Evolutionary conservation across 2,329 filamentous ascomycete genomes (phyloP), one percentile per base, ranked within the genome.

Genomic region (Colletotrichum abscissum): DNA sequence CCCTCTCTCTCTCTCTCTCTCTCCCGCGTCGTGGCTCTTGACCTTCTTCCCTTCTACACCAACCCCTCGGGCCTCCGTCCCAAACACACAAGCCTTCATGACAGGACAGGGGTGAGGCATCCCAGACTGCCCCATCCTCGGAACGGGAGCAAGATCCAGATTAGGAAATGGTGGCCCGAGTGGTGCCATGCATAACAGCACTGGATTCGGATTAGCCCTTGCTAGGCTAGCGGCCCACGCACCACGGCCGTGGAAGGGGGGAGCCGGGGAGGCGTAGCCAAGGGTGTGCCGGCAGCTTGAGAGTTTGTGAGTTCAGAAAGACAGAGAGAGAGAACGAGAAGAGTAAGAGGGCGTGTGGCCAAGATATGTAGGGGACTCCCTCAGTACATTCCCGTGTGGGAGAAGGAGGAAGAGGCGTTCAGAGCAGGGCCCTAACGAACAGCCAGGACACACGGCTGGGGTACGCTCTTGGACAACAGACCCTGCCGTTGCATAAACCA

Each of bases 11-110:
- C 35, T 38, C 42, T 16, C 19, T 38, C 35, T 38, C 35, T 38
- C 35, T 38, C 19, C 4, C 19, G 3, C 19, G 8, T 46, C 16
- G 7, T 46, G 19, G 35, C 26, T 56, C 38, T 28, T 30, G 56
- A 38, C 33, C 19, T 26, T 30, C 28, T 19, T 12, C 35, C 14
- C n/a, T 22, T 22, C 49, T 70, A 73, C 24, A 38, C 24, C 67
- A 33, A 73, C 71, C 67, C 67, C 60, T 49, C 19, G 62, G 62
- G 69, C 71, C 75, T 74, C 71, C 74, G 73, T 75, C 75, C 77
- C 73, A 74, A 77, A 65, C 73, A 76, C 74, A 76, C 78, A 79
- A 79, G 78, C 79, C 78, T 78, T 78, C 76, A 75, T 80, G 78
- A 78, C 77, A 78, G 76, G 74, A 74, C 74, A 72, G 67, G 72